These are phyloP conservation scores for Suhomyces faveliae DNA, from an alignment of 805 yeast genomes.

Conservation along the genomic window DNA sequence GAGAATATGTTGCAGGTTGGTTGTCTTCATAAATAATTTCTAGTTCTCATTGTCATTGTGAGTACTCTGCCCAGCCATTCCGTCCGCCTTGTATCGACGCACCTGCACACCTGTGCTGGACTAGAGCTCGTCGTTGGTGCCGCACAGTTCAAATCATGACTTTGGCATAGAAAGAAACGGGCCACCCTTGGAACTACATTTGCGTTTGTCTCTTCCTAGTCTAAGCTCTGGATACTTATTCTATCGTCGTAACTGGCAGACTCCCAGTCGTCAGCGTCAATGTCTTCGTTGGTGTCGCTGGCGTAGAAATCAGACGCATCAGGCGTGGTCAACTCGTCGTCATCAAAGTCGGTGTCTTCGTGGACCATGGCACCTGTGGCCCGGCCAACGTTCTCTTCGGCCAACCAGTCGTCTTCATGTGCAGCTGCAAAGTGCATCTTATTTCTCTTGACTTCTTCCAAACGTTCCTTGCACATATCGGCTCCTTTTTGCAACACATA, in stretches of 20 bases:
- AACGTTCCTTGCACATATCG: constrained; percentile 21
- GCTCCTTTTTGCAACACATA: constrained; percentile 29
- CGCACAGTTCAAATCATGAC: too few relatives aligned
- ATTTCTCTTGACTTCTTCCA: constrained; percentile 15
- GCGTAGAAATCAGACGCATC: constrained; percentile 9
- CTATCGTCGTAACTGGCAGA: constrained; percentile 8
- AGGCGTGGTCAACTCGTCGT: constrained; percentile 4
- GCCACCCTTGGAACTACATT: too few relatives aligned
- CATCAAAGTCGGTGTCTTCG: constrained; percentile 14
- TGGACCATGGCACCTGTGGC: constrained; percentile 1
- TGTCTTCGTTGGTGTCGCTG: constrained; percentile 7
- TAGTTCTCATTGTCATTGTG: too few relatives aligned
- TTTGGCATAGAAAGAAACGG: too few relatives aligned
- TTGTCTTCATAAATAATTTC: too few relatives aligned
- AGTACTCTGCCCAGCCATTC: too few relatives aligned
- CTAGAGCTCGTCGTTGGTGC: too few relatives aligned
- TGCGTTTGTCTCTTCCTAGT: background rate
- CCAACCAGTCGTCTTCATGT: constrained; percentile 16
- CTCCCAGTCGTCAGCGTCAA: background rate
- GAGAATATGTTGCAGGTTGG: too few relatives aligned
- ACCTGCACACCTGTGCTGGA: too few relatives aligned
- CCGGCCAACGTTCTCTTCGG: constrained; percentile 3
- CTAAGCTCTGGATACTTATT: constrained; percentile 1
- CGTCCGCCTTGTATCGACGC: too few relatives aligned
- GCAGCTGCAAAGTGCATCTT: constrained; percentile 22